phyloP scores from a whole-genome alignment of 2,329 filamentous ascomycete genomes.

The Aspergillus sp. region DNA sequence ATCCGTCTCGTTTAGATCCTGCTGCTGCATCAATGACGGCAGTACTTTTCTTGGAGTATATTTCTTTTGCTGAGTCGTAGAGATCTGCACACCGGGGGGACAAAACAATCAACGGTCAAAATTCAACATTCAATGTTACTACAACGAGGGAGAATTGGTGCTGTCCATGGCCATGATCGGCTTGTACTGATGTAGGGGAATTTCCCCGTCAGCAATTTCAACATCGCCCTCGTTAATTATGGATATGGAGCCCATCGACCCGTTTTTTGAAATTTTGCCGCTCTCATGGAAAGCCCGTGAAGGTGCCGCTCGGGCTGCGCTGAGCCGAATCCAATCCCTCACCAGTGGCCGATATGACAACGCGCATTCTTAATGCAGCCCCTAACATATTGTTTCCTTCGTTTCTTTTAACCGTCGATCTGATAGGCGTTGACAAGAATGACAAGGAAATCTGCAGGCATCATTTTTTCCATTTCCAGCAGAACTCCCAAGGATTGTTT shows the following conservation, averaged over 20 bases:
- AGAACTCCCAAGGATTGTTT: background rate
- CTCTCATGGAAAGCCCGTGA: background rate
- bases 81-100: background rate
- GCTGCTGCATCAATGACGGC: background rate
- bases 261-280: background rate
- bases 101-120: background rate
- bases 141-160: too few species aligned
- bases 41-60: background rate
- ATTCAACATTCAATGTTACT: background rate
- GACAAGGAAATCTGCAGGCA: background rate
- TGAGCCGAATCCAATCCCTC: background rate
- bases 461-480: background rate
- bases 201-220: background rate
- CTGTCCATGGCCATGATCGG: background rate
- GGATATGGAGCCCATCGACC: background rate
- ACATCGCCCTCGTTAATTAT: too few species aligned
- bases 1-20: background rate
- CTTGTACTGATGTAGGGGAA: conserved; percentile 9
- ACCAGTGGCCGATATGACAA: background rate
- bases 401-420: background rate
- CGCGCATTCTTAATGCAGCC: background rate
- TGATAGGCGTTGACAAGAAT: background rate
- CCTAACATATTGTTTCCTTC: background rate
- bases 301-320: background rate
- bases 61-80: background rate